These are phyloP conservation scores for Cyberlindnera subsufficiens DNA, from an alignment of 805 yeast species.

Conservation along the genomic window DNA sequence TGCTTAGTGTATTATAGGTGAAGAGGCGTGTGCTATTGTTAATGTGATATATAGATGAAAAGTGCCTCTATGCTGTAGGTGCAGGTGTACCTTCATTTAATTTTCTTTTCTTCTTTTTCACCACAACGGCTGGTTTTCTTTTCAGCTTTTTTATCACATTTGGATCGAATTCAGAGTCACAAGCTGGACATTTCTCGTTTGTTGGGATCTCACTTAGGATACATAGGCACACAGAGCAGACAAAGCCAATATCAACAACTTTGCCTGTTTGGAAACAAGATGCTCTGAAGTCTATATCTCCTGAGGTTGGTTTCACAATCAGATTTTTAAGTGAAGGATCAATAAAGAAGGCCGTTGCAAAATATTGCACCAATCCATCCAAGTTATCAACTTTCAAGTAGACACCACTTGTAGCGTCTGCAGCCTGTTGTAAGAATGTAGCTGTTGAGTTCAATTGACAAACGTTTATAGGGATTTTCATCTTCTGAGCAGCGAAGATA, in stretches of 20 bases:
- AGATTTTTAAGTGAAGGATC: constrained; percentile 80
- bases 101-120: constrained; percentile 32
- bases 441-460: constrained; percentile 72
- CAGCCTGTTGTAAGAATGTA: constrained; percentile 89
- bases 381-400: constrained; percentile 67
- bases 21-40: not conserved
- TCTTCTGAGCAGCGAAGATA: constrained; percentile 92
- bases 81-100: constrained; percentile 13
- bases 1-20: not conserved
- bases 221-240: constrained; percentile 92
- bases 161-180: constrained; percentile 72
- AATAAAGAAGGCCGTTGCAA: constrained; percentile 75
- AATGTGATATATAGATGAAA: not conserved
- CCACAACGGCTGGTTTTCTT: constrained; percentile 51
- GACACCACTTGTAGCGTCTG: constrained; percentile 91
- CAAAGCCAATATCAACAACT: constrained; percentile 88
- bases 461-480: constrained; percentile 85
- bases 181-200: constrained; percentile 73
- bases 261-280: constrained; percentile 90
- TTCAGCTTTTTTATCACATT: constrained; percentile 50
- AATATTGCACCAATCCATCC: constrained; percentile 74
- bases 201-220: constrained; percentile 66
- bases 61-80: constrained; percentile 2
- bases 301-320: constrained; percentile 74
- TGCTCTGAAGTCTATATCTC: constrained; percentile 88